phyloP scores from a whole-genome alignment of 371 early-diverging fungal genomes.

The Mucor circinelloides region DNA sequence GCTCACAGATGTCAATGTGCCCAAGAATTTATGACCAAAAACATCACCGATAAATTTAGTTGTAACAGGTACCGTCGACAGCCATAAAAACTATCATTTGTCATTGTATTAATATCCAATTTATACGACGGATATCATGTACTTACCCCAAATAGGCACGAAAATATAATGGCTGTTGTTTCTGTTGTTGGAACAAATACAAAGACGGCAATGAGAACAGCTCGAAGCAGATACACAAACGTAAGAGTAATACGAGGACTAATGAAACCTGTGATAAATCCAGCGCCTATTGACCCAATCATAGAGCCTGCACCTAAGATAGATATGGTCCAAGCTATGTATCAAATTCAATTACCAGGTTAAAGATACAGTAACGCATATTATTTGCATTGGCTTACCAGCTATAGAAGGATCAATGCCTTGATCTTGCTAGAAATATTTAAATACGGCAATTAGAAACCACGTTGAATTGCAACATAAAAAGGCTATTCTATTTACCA shows the following conservation, averaged over 20 bases:
- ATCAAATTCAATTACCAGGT: neutral
- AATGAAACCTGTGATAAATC: constrained; percentile 21
- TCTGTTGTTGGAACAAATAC: constrained; percentile 26
- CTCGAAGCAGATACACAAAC: constrained; percentile 19
- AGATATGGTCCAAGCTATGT: constrained; percentile 37
- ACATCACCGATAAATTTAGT: constrained; percentile 40
- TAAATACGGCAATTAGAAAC: neutral
- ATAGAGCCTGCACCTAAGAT: constrained; percentile 36
- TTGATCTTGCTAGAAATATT: constrained; percentile 21
- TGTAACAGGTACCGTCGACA: constrained; percentile 49
- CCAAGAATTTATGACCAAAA: constrained; percentile 44
- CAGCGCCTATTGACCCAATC: constrained; percentile 26
- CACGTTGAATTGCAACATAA: neutral
- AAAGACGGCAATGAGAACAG: constrained; percentile 26
- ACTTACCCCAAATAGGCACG: constrained; percentile 60
- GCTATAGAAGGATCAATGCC: constrained; percentile 28
- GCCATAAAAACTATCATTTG: constrained; percentile 29
- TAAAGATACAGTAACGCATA: neutral
- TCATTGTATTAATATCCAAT: no score
- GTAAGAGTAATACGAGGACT: constrained; percentile 26
- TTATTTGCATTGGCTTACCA: neutral
- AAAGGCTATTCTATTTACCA: constrained; percentile 7
- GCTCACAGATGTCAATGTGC: constrained; percentile 10
- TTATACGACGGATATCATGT: no score
- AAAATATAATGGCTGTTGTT: constrained; percentile 35